Conservation (phyloP, 2,329 filamentous ascomycete species). For the Pseudopyrenochaeta lycopersici region DNA sequence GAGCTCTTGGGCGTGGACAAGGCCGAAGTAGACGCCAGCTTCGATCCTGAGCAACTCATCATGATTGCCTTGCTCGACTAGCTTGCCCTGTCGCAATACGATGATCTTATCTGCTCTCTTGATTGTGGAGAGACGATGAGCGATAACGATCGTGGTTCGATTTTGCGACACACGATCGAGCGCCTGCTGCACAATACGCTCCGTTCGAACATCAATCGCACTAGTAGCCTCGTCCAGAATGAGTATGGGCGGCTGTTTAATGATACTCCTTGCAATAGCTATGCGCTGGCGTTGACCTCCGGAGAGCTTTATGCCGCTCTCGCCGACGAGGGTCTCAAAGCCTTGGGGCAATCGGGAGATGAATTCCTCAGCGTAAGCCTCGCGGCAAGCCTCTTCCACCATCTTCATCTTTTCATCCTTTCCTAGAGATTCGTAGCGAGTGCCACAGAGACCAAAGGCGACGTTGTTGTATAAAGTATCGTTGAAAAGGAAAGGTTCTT, state of each 20-base stretch:
- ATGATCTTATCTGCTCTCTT: slow-evolving; percentile 81
- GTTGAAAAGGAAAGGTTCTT: slow-evolving; percentile 54
- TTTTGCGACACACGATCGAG: slow-evolving; percentile 67
- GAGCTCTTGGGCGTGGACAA: slow-evolving; percentile 64
- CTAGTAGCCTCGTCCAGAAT: slow-evolving; percentile 81
- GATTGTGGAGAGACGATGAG: slow-evolving; percentile 78
- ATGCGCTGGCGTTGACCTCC: slow-evolving; percentile 88
- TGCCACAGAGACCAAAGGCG: slow-evolving; percentile 49
- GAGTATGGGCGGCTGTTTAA: slow-evolving; percentile 71
- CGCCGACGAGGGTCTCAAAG: slow-evolving; percentile 79
- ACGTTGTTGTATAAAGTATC: slow-evolving; percentile 52
- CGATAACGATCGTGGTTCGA: slow-evolving; percentile 79
- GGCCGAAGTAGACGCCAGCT: slow-evolving; percentile 70
- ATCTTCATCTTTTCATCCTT: slow-evolving; percentile 66
- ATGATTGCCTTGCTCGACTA: slow-evolving; percentile 80
- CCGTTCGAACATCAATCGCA: slow-evolving; percentile 66
- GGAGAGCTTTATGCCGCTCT: slow-evolving; percentile 78
- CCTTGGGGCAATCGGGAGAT: slow-evolving; percentile 58
- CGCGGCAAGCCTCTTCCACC: slow-evolving; percentile 53
- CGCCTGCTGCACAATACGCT: slow-evolving; percentile 64
- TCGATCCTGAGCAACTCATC: slow-evolving; percentile 70
- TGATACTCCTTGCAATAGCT: slow-evolving; percentile 75
- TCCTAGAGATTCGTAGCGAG: slow-evolving; percentile 60
- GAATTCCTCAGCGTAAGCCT: slow-evolving; percentile 51
- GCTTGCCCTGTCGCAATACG: slow-evolving; percentile 74